phyloP scores from a whole-genome alignment of 2,329 filamentous ascomycete genomes.

The Epichloe typhina region DNA sequence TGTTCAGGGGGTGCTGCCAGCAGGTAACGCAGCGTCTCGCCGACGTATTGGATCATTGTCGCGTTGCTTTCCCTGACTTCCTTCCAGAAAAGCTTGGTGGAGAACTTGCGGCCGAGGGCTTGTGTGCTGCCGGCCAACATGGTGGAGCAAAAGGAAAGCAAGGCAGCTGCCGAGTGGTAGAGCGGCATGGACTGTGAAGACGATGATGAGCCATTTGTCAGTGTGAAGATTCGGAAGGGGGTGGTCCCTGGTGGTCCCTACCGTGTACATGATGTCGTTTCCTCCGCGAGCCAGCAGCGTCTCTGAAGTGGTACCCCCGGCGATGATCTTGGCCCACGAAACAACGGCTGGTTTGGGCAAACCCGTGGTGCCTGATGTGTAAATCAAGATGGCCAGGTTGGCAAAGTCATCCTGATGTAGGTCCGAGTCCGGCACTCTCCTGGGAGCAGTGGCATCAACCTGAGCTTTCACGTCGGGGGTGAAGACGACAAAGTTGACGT shows the following conservation, averaged over 20 bases:
- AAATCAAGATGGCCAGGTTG: slow-evolving; percentile 63
- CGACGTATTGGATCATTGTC: slow-evolving; percentile 75
- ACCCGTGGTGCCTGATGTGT: slow-evolving; percentile 76
- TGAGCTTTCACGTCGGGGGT: slow-evolving; percentile 43
- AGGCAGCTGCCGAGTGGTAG: slow-evolving; percentile 67
- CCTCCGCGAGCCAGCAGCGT: slow-evolving; percentile 43
- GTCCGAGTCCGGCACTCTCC: slow-evolving; percentile 44
- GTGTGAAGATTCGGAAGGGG: slow-evolving; percentile 8
- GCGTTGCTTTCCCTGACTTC: slow-evolving; percentile 60
- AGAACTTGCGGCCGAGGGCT: slow-evolving; percentile 66
- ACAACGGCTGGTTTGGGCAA: slow-evolving; percentile 70
- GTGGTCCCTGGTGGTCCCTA: slow-evolving; percentile 31
- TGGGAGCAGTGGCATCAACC: slow-evolving; percentile 35
- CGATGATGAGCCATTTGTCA: neutral
- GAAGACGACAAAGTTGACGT: slow-evolving; percentile 48
- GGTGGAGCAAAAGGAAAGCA: slow-evolving; percentile 54
- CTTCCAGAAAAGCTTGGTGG: slow-evolving; percentile 61
- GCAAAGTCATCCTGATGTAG: slow-evolving; percentile 35
- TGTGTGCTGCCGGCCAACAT: slow-evolving; percentile 51
- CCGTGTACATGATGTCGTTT: slow-evolving; percentile 60
- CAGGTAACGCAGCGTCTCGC: slow-evolving; percentile 75
- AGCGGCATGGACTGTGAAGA: slow-evolving; percentile 59
- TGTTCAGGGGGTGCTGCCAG: slow-evolving; percentile 52
- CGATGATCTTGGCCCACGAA: slow-evolving; percentile 53
- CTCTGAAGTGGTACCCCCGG: slow-evolving; percentile 27